Base-by-base conservation (phyloP, 768 basidiomycete species). In the Crucibulum laeve region DNA sequence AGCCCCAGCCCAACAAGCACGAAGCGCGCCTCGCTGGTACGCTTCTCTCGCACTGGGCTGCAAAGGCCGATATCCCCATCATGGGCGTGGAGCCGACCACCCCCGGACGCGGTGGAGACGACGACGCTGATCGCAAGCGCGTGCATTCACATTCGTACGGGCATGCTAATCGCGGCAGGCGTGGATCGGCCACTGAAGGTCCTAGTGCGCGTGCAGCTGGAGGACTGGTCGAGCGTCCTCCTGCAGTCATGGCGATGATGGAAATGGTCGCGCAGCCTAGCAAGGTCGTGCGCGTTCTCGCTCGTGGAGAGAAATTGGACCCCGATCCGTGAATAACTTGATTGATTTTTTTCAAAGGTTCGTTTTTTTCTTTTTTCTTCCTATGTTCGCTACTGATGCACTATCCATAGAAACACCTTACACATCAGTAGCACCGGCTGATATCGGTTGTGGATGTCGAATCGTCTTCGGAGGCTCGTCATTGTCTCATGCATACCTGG, bases 251-350 rank as follows among this genome's bases (percentile, higher is more conserved):
- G 73, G 81, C 84, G 3, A 87, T 90, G 85, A 87, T 86, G 84
- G 83, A 83, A 49, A 77, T 78, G 60, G 74, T 86, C 6, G 69
- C 82, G 17, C 82, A 87, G 50, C 82, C 85, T 5, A 83, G 76
- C 59, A 83, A 80, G 49, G 82, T 86, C 50, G 81, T 91, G 25
- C 72, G 87, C 19, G 83, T 91, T 22, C 77, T 91, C 47, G 86
- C 89, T 1, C 79, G 89, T 10, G 89, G 89, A 24, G 89, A 91
- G 73, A 89, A 90, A 62, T 63, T 91, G 42, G 87, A 91, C 33
- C 67, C 70, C n/a, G 64, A 59, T 33, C 57, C 60, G 33, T 55
- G 43, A 55, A 30, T 19, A 26, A 13, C 11, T 32, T 13, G 13
- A 5, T 32, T 4, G 35, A 19, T 37, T 37, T 30, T 37, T 3